phyloP scores from a whole-genome alignment of 2,329 filamentous ascomycete species.

The Graphilbum sp. region DNA sequence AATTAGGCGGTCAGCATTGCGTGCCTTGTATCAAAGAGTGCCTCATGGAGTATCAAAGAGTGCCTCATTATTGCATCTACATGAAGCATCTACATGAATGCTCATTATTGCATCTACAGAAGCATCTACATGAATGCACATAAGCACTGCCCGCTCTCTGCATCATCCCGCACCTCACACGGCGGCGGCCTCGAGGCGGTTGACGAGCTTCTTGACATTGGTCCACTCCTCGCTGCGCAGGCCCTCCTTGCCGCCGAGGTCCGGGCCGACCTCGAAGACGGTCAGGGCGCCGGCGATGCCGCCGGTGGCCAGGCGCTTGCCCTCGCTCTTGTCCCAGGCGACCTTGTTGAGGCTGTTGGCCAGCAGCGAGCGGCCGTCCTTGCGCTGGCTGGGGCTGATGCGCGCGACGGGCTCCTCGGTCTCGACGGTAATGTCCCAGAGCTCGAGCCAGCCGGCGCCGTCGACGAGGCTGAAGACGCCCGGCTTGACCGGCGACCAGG shows the following conservation, averaged over 20 bases:
- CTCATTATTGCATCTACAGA: too few relatives aligned
- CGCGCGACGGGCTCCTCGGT: conserved; percentile 81
- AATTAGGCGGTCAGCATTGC: too few relatives aligned
- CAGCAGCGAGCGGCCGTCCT: conserved; percentile 50
- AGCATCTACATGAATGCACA: too few relatives aligned
- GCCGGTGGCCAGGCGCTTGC: conserved; percentile 72
- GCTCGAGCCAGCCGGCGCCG: conserved; percentile 76
- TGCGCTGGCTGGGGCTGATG: conserved; percentile 52
- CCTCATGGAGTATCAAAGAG: too few relatives aligned
- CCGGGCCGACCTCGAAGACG: conserved; percentile 77
- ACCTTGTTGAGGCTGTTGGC: conserved; percentile 86
- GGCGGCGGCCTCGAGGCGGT: conserved; percentile 49
- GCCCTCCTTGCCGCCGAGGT: conserved; percentile 71
- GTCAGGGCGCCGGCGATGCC: conserved; percentile 83
- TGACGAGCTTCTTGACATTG: conserved; percentile 77
- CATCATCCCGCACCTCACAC: conserved; percentile 25
- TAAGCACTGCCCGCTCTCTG: too few relatives aligned
- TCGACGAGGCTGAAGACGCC: conserved; percentile 92
- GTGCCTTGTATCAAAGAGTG: too few relatives aligned
- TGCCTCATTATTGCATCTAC: too few relatives aligned
- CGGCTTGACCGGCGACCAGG: conserved; percentile 87
- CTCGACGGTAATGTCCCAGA: conserved; percentile 90
- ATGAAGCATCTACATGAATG: too few relatives aligned
- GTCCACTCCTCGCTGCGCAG: conserved; percentile 83
- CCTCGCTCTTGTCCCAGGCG: conserved; percentile 83